Evolutionary conservation across 306 rosid genomes (phyloP).

Genomic region (Quercus wislizeni): DNA sequence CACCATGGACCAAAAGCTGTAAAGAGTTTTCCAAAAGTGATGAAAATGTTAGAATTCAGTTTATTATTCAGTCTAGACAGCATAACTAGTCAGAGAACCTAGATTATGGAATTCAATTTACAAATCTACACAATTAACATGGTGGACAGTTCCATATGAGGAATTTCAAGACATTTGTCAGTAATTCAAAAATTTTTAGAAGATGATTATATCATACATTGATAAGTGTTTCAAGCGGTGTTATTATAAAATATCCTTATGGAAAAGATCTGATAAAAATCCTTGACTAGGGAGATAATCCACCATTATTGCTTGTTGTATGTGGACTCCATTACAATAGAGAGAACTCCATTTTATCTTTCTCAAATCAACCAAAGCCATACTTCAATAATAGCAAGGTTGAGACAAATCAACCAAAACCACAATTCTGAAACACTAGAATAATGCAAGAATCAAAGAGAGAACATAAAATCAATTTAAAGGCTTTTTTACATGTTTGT

Average conservation of each 20-base stretch:
- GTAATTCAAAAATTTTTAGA: neutral
- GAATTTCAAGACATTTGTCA: neutral
- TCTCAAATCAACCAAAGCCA: conserved; percentile 1
- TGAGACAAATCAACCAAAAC: neutral
- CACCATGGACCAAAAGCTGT: conserved; percentile 89
- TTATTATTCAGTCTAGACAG: neutral
- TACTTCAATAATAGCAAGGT: neutral
- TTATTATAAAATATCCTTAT: neutral
- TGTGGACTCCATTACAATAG: neutral
- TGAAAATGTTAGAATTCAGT: conserved; percentile 16
- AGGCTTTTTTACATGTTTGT: neutral
- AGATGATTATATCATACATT: neutral
- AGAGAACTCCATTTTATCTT: neutral
- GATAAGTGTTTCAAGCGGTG: neutral
- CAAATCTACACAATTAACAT: too few relatives aligned
- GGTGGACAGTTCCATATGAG: neutral
- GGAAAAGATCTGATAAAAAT: neutral
- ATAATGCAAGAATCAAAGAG: neutral
- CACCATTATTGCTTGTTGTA: neutral
- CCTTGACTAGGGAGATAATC: neutral
- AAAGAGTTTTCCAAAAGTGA: conserved; percentile 5
- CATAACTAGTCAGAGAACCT: neutral
- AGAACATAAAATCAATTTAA: neutral
- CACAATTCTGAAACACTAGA: neutral
- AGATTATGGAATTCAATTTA: neutral